phyloP scores from a whole-genome alignment of 2,329 filamentous ascomycete genomes.

The Neofusicoccum cordaticola region DNA sequence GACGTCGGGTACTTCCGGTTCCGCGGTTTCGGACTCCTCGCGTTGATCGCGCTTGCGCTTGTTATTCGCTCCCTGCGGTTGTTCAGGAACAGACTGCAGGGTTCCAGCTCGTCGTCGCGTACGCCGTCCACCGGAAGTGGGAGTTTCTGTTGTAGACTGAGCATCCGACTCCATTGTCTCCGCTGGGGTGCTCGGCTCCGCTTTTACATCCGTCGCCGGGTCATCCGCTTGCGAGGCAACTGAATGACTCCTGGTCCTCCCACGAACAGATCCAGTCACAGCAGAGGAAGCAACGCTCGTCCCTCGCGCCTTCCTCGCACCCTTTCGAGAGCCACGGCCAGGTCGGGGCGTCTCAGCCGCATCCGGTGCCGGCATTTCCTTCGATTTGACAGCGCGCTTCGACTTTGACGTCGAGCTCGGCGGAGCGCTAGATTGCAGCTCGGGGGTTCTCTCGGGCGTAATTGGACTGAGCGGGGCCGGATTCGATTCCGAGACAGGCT shows the following conservation, averaged over 20 bases:
- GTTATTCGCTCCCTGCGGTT: conserved; percentile 22
- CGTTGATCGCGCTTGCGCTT: conserved; percentile 42
- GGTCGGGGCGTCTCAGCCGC: conserved; percentile 5
- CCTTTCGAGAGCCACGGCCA: neutral
- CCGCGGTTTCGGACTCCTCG: conserved; percentile 32
- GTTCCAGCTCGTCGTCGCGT: conserved; percentile 28
- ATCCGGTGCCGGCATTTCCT: conserved; percentile 17
- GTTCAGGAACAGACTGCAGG: conserved; percentile 22
- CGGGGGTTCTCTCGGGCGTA: conserved; percentile 7
- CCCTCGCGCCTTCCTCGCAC: conserved; percentile 20
- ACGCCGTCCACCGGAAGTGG: conserved; percentile 13
- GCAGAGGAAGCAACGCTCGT: conserved; percentile 47
- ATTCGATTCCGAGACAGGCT: conserved; percentile 3
- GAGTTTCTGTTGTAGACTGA: conserved; percentile 13
- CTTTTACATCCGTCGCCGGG: conserved; percentile 45
- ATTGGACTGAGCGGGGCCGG: conserved; percentile 10
- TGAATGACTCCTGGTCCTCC: conserved; percentile 49
- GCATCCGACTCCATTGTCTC: conserved; percentile 42
- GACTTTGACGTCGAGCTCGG: neutral
- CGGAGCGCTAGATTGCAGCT: neutral
- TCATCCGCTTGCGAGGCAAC: conserved; percentile 46
- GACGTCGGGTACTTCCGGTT: conserved; percentile 25
- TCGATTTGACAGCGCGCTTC: conserved; percentile 7
- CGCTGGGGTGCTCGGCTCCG: conserved; percentile 46
- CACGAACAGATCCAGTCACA: conserved; percentile 43